Percentiles rank a stretch among this genome's conserved stretches.
These are phyloP conservation scores for Bimuria novae-zelandiae DNA, from an alignment of 2,329 filamentous ascomycete species.

Conservation along the genomic window DNA sequence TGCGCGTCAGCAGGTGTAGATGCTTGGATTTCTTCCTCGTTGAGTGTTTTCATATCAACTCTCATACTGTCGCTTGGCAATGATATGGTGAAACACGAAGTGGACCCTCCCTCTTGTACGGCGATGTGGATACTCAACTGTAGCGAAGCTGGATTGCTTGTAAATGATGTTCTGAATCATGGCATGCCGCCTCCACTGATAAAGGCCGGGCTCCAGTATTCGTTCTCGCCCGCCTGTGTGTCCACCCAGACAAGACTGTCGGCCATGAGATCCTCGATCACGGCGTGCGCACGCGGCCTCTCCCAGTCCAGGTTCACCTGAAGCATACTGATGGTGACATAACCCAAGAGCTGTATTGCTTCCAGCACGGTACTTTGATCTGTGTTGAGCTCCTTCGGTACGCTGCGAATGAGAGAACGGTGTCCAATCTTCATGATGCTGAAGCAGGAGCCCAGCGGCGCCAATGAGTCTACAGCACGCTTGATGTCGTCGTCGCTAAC, in stretches of 20 bases:
- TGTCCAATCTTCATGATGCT: constrained; percentile 81
- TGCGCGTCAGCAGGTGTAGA: too few species aligned
- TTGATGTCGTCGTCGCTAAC: constrained; percentile 93
- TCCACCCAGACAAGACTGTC: constrained; percentile 96
- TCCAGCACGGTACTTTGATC: constrained; percentile 94
- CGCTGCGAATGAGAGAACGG: constrained; percentile 84
- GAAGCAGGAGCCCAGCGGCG: constrained; percentile 87
- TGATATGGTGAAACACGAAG: too few species aligned
- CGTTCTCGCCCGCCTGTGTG: constrained; percentile 79
- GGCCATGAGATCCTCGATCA: constrained; percentile 84
- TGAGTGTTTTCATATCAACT: too few species aligned
- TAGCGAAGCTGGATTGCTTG: too few species aligned
- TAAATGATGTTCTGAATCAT: background rate
- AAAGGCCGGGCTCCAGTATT: constrained; percentile 89
- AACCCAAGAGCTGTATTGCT: constrained; percentile 86
- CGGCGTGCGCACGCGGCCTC: constrained; percentile 79
- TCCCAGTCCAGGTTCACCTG: constrained; percentile 87
- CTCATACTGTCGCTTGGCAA: too few species aligned
- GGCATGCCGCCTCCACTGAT: constrained; percentile 50
- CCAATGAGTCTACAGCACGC: constrained; percentile 82
- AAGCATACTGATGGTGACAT: constrained; percentile 87
- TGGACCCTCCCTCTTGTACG: too few species aligned
- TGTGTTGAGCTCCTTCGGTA: constrained; percentile 92
- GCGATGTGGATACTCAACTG: too few species aligned
- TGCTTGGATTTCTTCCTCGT: too few species aligned